Evolutionary conservation across 495 filamentous ascomycete genomes (phyloP).

Genomic region (Hypoxylon intermedium): DNA sequence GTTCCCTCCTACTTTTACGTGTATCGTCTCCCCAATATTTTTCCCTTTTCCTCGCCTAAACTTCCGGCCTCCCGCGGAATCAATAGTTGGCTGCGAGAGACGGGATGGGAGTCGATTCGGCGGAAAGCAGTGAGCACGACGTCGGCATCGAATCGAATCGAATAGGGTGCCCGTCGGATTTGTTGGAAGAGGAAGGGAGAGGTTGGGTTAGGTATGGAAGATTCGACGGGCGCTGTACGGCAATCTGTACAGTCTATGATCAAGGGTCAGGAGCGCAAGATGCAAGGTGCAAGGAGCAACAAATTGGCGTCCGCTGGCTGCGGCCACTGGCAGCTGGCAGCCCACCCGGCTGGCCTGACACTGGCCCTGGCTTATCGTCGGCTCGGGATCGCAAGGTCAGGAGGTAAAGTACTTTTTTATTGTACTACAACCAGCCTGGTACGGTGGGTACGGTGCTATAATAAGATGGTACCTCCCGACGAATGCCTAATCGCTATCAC

Average conservation of each 20-base stretch:
- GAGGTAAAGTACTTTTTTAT: no score
- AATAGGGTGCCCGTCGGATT: no score
- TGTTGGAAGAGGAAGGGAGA: slow-evolving; percentile 22
- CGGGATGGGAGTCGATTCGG: slow-evolving; percentile 8
- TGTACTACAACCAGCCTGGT: no score
- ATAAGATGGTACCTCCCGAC: no score
- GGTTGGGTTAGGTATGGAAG: slow-evolving; percentile 32
- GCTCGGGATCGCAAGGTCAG: no score
- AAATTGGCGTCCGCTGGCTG: no score
- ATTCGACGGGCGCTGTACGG: slow-evolving; percentile 27
- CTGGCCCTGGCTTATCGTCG: no score
- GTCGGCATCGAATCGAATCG: slow-evolving; percentile 39
- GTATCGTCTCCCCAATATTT: slow-evolving; percentile 4
- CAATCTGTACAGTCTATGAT: slow-evolving; percentile 22
- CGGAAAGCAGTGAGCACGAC: slow-evolving; percentile 22
- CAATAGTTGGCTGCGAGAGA: slow-evolving; percentile 29
- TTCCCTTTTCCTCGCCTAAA: slow-evolving; percentile 18
- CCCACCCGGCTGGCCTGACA: no score
- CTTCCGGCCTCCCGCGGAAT: slow-evolving; percentile 19
- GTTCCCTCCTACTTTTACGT: slow-evolving; percentile 17
- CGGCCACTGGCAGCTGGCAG: no score
- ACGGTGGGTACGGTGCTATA: no score
- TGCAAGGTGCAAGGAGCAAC: neutral
- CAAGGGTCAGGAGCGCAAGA: neutral
- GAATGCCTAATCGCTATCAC: no score